Percentiles rank a stretch among this genome's conserved stretches.
These are phyloP conservation scores for Boletus rex-veris DNA, from an alignment of 768 basidiomycete species.

Conservation along the genomic window DNA sequence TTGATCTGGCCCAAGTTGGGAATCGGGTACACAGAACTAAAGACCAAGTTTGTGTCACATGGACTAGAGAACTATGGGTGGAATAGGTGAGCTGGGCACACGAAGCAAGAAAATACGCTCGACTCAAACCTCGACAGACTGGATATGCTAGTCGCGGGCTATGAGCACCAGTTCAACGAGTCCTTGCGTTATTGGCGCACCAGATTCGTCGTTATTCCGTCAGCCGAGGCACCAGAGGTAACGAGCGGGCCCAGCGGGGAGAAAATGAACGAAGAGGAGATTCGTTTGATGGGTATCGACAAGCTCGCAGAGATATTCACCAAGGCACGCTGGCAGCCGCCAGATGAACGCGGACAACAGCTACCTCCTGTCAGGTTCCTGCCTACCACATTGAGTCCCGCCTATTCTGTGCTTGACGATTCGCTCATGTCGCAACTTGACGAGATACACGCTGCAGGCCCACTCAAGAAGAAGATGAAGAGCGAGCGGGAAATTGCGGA, in stretches of 20 bases:
- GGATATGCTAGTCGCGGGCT: conserved; percentile 82
- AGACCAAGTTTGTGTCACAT: conserved; percentile 70
- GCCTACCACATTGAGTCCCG: conserved; percentile 81
- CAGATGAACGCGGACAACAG: conserved; percentile 38
- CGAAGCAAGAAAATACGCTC: neutral
- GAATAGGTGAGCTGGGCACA: conserved; percentile 59
- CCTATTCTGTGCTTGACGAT: conserved; percentile 75
- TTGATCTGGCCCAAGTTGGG: conserved; percentile 93
- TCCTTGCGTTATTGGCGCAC: conserved; percentile 92
- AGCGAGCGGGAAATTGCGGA: conserved; percentile 71
- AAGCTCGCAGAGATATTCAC: conserved; percentile 88
- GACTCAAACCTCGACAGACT: conserved; percentile 42
- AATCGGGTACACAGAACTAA: conserved; percentile 78
- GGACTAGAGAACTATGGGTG: conserved; percentile 82
- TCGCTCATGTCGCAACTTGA: conserved; percentile 77
- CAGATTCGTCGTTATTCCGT: conserved; percentile 88
- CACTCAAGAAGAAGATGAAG: conserved; percentile 75
- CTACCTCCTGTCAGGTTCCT: conserved; percentile 70
- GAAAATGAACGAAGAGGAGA: conserved; percentile 79
- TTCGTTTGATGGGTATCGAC: conserved; percentile 84
- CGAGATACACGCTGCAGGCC: conserved; percentile 70
- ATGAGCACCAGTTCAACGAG: conserved; percentile 76
- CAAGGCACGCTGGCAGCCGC: conserved; percentile 73
- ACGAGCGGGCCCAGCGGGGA: conserved; percentile 65
- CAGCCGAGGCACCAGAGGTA: conserved; percentile 60